Conservation (phyloP, 208 protist genomes). For the Trypanosoma congolense region DNA sequence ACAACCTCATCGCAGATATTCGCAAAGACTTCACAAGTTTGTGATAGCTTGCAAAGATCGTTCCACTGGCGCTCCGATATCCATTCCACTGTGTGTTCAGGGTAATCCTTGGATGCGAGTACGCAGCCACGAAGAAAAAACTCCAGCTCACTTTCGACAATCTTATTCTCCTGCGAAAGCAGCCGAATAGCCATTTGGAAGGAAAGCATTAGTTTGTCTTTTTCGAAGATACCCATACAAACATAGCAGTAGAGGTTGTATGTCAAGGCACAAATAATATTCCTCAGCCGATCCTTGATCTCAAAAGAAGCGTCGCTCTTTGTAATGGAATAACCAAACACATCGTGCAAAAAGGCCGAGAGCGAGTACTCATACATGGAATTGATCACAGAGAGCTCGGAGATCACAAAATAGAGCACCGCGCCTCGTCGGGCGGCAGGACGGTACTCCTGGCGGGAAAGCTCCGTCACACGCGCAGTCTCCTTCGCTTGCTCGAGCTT, state of each 20-base stretch:
- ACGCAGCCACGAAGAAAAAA: conserved; percentile 98
- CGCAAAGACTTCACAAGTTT: conserved; percentile 73
- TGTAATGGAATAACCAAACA: conserved; percentile 95
- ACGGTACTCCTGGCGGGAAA: conserved; percentile 93
- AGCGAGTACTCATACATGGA: conserved; percentile 99
- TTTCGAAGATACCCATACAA: conserved; percentile 98
- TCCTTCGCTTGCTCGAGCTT: conserved; percentile 94
- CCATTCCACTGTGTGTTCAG: conserved; percentile 86
- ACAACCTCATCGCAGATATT: conserved; percentile 67
- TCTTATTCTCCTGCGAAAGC: conserved; percentile 79
- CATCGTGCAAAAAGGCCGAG: conserved; percentile 93
- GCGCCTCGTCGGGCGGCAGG: conserved; percentile 95
- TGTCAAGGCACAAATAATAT: conserved; percentile 97
- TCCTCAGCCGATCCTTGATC: conserved; percentile 91
- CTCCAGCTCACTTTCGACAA: conserved; percentile 91
- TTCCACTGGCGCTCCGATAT: conserved; percentile 96
- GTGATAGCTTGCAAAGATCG: conserved; percentile 87
- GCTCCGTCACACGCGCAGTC: conserved; percentile 94
- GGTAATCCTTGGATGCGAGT: conserved; percentile 88
- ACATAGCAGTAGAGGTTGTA: conserved; percentile 97
- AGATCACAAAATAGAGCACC: conserved; percentile 98
- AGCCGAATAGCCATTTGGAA: conserved; percentile 97
- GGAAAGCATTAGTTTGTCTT: conserved; percentile 98
- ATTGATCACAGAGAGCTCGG: conserved; percentile 93
- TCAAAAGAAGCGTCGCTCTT: conserved; percentile 91